Base-by-base conservation (phyloP, 2,329 filamentous ascomycete species). In the Microdochium paspali region DNA sequence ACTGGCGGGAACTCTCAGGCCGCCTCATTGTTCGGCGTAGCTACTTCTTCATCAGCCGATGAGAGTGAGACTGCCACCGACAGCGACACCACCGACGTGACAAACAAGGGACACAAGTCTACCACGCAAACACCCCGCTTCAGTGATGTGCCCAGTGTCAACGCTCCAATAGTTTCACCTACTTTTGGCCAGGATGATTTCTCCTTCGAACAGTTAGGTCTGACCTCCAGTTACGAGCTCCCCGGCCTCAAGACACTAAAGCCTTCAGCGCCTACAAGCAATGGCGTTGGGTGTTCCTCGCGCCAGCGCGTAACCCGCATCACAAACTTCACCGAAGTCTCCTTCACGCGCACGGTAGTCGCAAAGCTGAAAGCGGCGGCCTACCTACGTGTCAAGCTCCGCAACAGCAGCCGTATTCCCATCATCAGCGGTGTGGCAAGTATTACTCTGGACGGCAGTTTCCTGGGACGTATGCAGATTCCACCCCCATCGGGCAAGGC, bases 381-480 rank as follows among this genome's bases (percentile, higher is more conserved):
- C 1, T 82, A 79, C 64, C 71, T 84, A 46, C 74, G 76, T 50
- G 78, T 77, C 15, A 69, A 70, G 25, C 61, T 84, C 35, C 69
- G 67, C 45, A 84, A 84, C 59, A 66, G 60, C 15, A 77, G 73
- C 56, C 72, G 70, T 51, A 67, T 81, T 40, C 76, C 77, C 0
- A 66, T 84, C 6, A 71, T 82, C 20, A 66, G 67, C 45, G 80
- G 79, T 4, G 69, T 69, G 1, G 70, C 71, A 0, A 77, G 79
- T 4, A 66, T 84, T 7, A 82, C 77, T 0, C 71, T 84, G n/a
- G 81, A 85, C 56, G 77, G 78, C 3, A 71, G 70, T 9, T 84
- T 84, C 61, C 65, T 84, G 47, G 80, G 80, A 3, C 76, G 76
- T 47, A 71, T 73, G 2, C 66, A 58, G 1, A 65, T 84, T 28